Base-by-base conservation (phyloP, 257 asterid species). In the Echites panduratus region DNA sequence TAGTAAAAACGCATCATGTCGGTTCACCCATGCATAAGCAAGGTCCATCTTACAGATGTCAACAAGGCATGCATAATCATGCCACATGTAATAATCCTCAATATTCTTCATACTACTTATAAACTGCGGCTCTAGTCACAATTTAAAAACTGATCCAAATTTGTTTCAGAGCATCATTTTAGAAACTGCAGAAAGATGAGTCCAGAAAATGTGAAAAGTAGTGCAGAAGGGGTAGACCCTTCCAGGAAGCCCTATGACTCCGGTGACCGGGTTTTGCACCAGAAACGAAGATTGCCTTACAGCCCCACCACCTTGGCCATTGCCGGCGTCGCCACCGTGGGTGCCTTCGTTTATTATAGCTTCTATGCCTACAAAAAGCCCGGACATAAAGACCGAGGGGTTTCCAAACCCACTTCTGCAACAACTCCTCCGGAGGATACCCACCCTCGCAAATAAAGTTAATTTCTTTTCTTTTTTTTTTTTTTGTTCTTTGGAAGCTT, bases 351-450 rank as follows among this genome's bases (percentile, higher is more conserved):
- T 85, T 91, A 89, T 80, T 76, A 82, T 77, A 83, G 95, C 20
- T 64, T 91, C 73, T 91, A 91, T 77, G 62, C 81, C 13, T 75
- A 82, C 84, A 91, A 86, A 62, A 89, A 89, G 64, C 92, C 95
- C 0, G 96, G 88, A 63, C 90, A 90, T 0, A 80, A 71, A 45
- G 97, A 90, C 1, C 50, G n/a, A 0, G 96, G 89, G 8, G 91
- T 91, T 14, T 89, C 89, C 5, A 76, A 75, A 56, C 90, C 86
- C 7, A 72, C 89, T 27, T 53, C 79, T 50, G 90, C 87, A 6
- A 63, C 75, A 1, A 86, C 83, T 0, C 66, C 73, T 1, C 83
- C 87, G 0, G 83, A 83, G 52, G 83, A 88, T 9, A 88, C 93
- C 11, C 77, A 47, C 35, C 96, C 96, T 41, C 87, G 88, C 45